Evolutionary conservation across 768 basidiomycete species (phyloP), one percentile per base, ranked within the genome.

Genomic region (Lactarius pseudohatsudake): DNA sequence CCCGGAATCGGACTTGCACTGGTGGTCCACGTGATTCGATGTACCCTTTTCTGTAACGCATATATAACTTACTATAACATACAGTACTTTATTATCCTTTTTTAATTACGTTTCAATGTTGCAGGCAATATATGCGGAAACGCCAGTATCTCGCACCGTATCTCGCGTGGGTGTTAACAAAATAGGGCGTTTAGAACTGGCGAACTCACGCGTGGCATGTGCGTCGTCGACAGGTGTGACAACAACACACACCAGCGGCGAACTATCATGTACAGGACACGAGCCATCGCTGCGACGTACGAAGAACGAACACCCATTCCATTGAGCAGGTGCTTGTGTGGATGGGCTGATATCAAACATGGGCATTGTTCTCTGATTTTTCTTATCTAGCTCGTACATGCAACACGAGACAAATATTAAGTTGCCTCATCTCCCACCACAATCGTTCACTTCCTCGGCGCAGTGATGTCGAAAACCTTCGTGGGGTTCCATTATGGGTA

Each of bases 151-250:
- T 13, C 18, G 5, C 54, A 22, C 13, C 26, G n/a, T 57, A 9
- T n/a, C 36, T 28, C 38, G 4, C 16, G 36, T 38, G 45, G 0
- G 55, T 22, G 34, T 34, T 38, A 16, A 47, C 34, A 65, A 40
- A 61, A 38, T 32, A 8, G 32, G 32, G 32, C 32, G 6, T 7
- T 28, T 55, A 20, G 36, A 38, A 38, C 11, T 38, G 36, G 36
- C 36, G 11, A 95, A 74, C 73, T 90, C 28, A 94, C 92, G 7
- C 36, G 11, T 38, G 36, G 36, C 36, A 38, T 38, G 36, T 81
- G 94, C 67, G 91, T 96, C 1, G 84, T 91, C 13, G 94, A 96
- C 75, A 79, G 90, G 68, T 81, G 94, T 53, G 82, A 81, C 10
- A 89, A 89, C 61, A 81, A 82, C 83, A 1, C 88, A 91, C 74